phyloP scores from a whole-genome alignment of 805 yeast species.

The Teunomyces funiuensis region DNA sequence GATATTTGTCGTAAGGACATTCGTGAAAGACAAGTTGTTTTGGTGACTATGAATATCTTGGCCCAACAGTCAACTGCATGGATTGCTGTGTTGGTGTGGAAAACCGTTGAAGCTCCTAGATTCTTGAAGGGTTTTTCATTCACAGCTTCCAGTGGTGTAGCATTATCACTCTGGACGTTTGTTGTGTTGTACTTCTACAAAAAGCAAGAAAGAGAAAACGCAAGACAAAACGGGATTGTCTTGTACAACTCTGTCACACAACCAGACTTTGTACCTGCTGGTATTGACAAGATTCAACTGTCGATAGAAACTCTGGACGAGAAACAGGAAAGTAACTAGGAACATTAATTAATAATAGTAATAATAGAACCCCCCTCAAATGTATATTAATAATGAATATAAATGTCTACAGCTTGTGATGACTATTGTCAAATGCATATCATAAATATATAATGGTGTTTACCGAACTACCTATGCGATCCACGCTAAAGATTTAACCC shows the following conservation, averaged over 20 bases:
- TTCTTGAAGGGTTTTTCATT: conserved; percentile 54
- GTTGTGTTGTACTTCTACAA: conserved; percentile 50
- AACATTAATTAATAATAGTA: no score
- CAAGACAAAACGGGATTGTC: conserved; percentile 37
- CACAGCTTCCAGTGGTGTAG: conserved; percentile 47
- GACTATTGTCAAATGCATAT: no score
- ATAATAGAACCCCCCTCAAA: no score
- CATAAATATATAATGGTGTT: no score
- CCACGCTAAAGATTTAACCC: not conserved
- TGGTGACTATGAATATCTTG: conserved; percentile 55
- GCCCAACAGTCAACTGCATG: conserved; percentile 58
- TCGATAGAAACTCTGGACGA: not conserved
- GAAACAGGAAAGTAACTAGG: not conserved
- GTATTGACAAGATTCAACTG: not conserved
- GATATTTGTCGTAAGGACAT: conserved; percentile 60
- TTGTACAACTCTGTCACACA: conserved; percentile 24
- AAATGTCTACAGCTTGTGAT: no score
- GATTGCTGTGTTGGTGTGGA: conserved; percentile 52
- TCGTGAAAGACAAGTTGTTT: conserved; percentile 53
- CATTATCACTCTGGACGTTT: conserved; percentile 49
- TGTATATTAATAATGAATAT: no score
- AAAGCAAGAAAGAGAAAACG: conserved; percentile 30
- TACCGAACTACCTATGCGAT: not conserved
- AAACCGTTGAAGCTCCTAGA: conserved; percentile 58
- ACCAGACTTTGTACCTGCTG: conserved; percentile 15